These are phyloP conservation scores for Bolboschoenoplectus hybrid DNA, from an alignment of 202 grass and related monocot species.

Conservation along the genomic window DNA sequence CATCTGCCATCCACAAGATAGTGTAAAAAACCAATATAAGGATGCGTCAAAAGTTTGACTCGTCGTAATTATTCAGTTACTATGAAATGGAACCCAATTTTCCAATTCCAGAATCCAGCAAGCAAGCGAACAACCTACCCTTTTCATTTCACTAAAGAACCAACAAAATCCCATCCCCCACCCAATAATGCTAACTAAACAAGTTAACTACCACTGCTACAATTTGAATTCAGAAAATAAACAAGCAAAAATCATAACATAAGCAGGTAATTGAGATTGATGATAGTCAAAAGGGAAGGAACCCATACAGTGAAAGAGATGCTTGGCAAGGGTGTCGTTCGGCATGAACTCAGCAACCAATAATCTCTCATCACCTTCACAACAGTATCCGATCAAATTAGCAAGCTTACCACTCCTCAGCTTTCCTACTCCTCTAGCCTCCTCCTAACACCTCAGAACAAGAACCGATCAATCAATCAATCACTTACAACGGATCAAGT, in stretches of 20 bases:
- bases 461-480: slow-evolving; percentile 4
- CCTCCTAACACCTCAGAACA: slow-evolving; percentile 63
- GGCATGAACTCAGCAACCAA: slow-evolving; percentile 96
- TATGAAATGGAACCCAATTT: neutral
- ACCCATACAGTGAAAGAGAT: slow-evolving; percentile 90
- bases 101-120: neutral
- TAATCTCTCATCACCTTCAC: slow-evolving; percentile 92
- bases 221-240: slow-evolving; percentile 21
- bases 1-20: neutral
- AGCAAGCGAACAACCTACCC: neutral
- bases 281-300: slow-evolving; percentile 7
- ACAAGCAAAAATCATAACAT: slow-evolving; percentile 1
- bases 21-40: neutral
- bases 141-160: slow-evolving; percentile 4
- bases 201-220: neutral
- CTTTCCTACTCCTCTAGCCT: slow-evolving; percentile 86
- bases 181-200: neutral
- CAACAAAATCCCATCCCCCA: neutral
- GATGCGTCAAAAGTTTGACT: neutral
- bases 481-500: slow-evolving; percentile 1
- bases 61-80: neutral
- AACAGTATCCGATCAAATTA: slow-evolving; percentile 97
- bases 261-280: slow-evolving; percentile 12
- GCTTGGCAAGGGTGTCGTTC: slow-evolving; percentile 96
- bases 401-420: slow-evolving; percentile 73